Base-by-base conservation (phyloP, 1,284 basidiomycete species). In the Apiotrichum akiyoshidainum region DNA sequence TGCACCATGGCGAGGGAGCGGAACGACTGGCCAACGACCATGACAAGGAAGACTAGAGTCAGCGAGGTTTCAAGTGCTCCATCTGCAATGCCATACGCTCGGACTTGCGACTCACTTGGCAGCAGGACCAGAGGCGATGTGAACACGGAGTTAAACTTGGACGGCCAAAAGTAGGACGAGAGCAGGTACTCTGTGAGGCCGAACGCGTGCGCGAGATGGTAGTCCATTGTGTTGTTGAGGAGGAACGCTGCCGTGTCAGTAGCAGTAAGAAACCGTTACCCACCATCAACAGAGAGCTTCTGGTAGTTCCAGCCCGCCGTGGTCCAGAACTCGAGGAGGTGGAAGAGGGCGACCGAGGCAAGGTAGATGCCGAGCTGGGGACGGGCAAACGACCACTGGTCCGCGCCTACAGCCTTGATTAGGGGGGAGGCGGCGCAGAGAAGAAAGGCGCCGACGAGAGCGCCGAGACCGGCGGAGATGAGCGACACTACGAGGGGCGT, bases 1-100 rank as follows among this genome's bases (percentile, higher is more conserved):
- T 96, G 91, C 54, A 98, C 88, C 96, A 99, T 99, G 17, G 96
- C 94, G 21, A 84, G 73, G 5, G 92, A 92, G 50, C 96, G 85
- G 57, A 97, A 72, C 0, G 79, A 64, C 79, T 99, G 96, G 1
- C 92, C 92, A 9, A 82, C 54, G 2, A 89, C 45, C 9, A 89
- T 83, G 61, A 91, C 54, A 0, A 45, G 34, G 4, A 59, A 49
- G 48, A 69, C 74, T 73, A 58, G 11, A 33, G 49, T 56, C 17
- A 64, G 47, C 44, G 48, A 46, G 11, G 31, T 16, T 17, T 13
- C 22, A 21, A 21, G 11, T 10, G 19, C 8, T 21, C 8, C 42
- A 44, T 21, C 10, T 34, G 17, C 5, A 5, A 46, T 33, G n/a
- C n/a, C 7, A 7, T 46, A 39, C 52, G 37, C 10, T 17, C 16